Evolutionary conservation across 495 filamentous ascomycete species (phyloP), one percentile per base, ranked within the genome.

Genomic region (Pyrenopolyporus hunteri): DNA sequence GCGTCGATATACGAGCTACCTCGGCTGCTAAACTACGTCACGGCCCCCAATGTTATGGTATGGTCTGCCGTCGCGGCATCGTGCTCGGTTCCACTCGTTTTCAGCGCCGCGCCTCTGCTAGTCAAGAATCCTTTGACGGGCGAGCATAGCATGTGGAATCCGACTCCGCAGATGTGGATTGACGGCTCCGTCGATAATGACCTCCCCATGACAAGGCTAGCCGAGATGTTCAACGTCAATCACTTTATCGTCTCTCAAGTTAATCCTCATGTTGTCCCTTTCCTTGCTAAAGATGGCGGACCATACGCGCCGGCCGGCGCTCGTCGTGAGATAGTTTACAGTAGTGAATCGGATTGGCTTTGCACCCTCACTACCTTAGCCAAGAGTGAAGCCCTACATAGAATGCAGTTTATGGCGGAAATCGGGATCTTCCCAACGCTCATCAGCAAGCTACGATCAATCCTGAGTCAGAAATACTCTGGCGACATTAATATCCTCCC

Each of bases 171-270:
- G 63, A 83, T 83, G 57, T 97, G 88, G 81, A 96, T 97, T 37
- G 93, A 98, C 72, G 93, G 93, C 4, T 96, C 91, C 0, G 90
- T 98, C 3, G 92, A 97, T 64, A 92, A 92, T 56, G 93, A 98
- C 73, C 80, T 98, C 1, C 93, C 93, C 16, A 96, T 96, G 89
- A 92, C 87, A 37, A 82, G 90, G 7, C 78, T 98, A 8, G 87
- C 92, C 0, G 93, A 97, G 64, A 93, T 97, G 89, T 96, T 97
- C 75, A 96, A 97, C 68, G 92, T 97, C 74, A 98, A 97, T 69
- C 92, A 97, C 69, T 97, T 96, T 69, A 97, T 98, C 67, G 93
- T 97, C 25, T 96, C 92, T 0, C 93, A 98, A 69, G 91, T 95
- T 39, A 97, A 97, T 67, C 93, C 93, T 1, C 93, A 97, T 64